Evolutionary conservation across 768 basidiomycete genomes (phyloP).

Genomic region (Lactarius hengduanensis): DNA sequence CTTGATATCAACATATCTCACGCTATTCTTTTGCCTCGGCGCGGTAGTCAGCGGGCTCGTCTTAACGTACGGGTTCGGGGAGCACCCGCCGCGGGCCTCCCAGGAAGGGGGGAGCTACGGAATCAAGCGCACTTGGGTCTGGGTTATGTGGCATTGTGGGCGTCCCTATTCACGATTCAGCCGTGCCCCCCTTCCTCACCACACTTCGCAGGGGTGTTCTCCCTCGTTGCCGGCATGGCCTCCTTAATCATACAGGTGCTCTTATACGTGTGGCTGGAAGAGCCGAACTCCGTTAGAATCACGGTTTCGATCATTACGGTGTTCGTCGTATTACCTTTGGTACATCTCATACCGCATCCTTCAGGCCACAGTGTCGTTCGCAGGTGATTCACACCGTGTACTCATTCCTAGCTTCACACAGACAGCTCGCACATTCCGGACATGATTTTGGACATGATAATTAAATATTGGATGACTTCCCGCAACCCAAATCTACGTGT

Average conservation of each 20-base stretch:
- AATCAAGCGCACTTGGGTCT: slow-evolving; percentile 12
- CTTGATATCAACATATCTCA: slow-evolving; percentile 22
- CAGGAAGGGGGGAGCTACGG: slow-evolving; percentile 10
- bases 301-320: slow-evolving; percentile 13
- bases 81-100: slow-evolving; percentile 17
- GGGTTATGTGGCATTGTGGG: slow-evolving; percentile 27
- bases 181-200: not conserved
- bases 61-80: slow-evolving; percentile 23
- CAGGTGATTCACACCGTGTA: no score
- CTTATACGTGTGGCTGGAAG: slow-evolving; percentile 21
- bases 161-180: not conserved
- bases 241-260: slow-evolving; percentile 13
- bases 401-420: no score
- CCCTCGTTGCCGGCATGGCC: slow-evolving; percentile 1
- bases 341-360: slow-evolving; percentile 13
- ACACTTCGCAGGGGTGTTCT: slow-evolving; percentile 15
- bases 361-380: no score
- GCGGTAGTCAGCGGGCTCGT: slow-evolving; percentile 24
- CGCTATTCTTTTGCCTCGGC: slow-evolving; percentile 24
- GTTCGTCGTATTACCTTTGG: slow-evolving; percentile 11
- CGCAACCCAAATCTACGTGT: no score
- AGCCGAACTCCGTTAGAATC: slow-evolving; percentile 13
- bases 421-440: no score
- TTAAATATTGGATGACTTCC: not conserved
- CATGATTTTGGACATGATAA: no score